Base-by-base conservation (phyloP, 108 stramenopile species). In the Skeletonema grethae region DNA sequence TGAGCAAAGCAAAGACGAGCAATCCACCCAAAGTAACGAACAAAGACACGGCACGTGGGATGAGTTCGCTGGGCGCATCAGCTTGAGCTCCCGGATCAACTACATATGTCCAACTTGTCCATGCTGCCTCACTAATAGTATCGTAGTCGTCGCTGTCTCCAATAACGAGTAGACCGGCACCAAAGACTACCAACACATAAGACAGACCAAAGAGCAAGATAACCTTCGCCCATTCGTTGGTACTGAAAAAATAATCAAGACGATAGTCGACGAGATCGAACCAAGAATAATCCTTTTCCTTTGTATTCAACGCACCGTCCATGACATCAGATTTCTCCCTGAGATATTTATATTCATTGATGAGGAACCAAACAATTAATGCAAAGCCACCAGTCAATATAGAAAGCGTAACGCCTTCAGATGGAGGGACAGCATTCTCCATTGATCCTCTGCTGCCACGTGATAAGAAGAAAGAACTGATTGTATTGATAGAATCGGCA, bases 1-100 rank as follows among this genome's bases (percentile, higher is more conserved):
- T 74, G 29, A 79, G 59, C 59, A 79, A 32, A 2, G 78, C 78
- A 18, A 73, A 74, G 41, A 79, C 60, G 30, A 79, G 43, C 78
- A 79, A 74, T 59, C 78, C 78, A 25, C 78, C 78, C 25, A 79
- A 59, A 12, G 78, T 67, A 6, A 73, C 31, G 20, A 67, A 5
- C 60, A 79, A 48, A 5, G 73, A 67, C n/a, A 79, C 78, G 56
- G 74, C 12, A 12, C 78, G 66, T 9, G 46, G 46, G 15, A 66
- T 31, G 9, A 70, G 35, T 6, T 34, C 36, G 18, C 30, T 3
- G 35, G 63, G 57, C 11, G 67, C 55, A 30, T 73, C 72, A 24
- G 71, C 72, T 31, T 73, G 72, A 5, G 72, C 66, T 1, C 66
- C 72, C 16, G 78, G 66, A 60, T 73, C 72, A 15, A 67, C 72